phyloP scores from a whole-genome alignment of 2,329 filamentous ascomycete species.

The Verticillium longisporum region DNA sequence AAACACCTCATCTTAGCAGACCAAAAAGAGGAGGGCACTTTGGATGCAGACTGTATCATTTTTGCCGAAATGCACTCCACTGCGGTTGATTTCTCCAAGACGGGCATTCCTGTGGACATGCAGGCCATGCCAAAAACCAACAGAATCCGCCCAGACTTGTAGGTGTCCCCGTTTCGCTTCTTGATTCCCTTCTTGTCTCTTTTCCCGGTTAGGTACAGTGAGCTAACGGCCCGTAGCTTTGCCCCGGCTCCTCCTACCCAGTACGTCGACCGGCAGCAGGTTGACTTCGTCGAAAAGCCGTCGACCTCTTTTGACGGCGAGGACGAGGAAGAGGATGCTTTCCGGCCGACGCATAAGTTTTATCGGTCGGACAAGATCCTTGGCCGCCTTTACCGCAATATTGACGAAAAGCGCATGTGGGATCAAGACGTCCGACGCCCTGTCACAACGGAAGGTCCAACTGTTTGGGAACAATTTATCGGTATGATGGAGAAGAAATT shows the following conservation, averaged over 20 bases:
- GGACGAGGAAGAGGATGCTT: constrained; percentile 39
- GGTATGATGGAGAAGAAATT: constrained; percentile 19
- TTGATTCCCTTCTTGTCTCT: background rate
- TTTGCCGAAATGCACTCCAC: constrained; percentile 62
- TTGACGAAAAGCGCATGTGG: constrained; percentile 67
- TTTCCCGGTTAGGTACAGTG: background rate
- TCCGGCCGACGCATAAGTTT: constrained; percentile 41
- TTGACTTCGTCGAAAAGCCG: constrained; percentile 24
- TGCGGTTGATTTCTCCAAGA: constrained; percentile 71
- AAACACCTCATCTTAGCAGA: constrained; percentile 63
- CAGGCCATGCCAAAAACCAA: constrained; percentile 30
- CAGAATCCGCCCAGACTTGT: constrained; percentile 48
- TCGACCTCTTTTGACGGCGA: constrained; percentile 27
- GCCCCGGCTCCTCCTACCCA: constrained; percentile 36
- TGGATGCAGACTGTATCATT: constrained; percentile 39
- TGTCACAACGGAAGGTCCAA: constrained; percentile 17
- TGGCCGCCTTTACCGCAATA: constrained; percentile 62
- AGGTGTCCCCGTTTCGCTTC: constrained; percentile 17
- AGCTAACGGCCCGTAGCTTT: constrained; percentile 24
- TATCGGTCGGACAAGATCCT: constrained; percentile 64
- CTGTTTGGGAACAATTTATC: constrained; percentile 38
- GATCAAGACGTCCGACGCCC: constrained; percentile 33
- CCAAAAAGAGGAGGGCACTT: constrained; percentile 41
- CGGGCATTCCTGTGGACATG: constrained; percentile 53
- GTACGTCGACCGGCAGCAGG: constrained; percentile 36